Evolutionary conservation across 2,329 filamentous ascomycete species (phyloP).

Genomic region (Emmonsiellopsis sp.): DNA sequence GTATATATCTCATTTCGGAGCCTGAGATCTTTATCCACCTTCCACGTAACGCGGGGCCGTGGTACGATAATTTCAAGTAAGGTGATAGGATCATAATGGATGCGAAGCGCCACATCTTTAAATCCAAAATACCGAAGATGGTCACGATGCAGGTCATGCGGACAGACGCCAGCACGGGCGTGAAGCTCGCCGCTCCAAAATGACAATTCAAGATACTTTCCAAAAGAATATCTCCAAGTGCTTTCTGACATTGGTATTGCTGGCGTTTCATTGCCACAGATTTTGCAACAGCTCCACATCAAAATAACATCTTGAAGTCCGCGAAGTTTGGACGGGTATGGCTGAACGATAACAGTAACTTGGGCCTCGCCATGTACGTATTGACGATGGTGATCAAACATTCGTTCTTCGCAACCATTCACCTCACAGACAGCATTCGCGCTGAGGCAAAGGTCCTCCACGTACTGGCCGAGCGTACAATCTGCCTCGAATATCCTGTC

Average conservation of each 20-base stretch:
- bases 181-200: slow-evolving; percentile 87
- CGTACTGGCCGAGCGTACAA: slow-evolving; percentile 87
- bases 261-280: slow-evolving; percentile 82
- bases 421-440: slow-evolving; percentile 70
- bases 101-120: slow-evolving; percentile 71
- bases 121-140: slow-evolving; percentile 90
- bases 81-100: slow-evolving; percentile 89
- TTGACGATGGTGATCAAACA: slow-evolving; percentile 88
- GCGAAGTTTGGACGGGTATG: slow-evolving; percentile 55
- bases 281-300: slow-evolving; percentile 97
- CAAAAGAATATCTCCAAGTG: slow-evolving; percentile 97
- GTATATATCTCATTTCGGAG: slow-evolving; percentile 87
- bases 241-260: slow-evolving; percentile 85
- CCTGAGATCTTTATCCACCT: slow-evolving; percentile 84
- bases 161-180: slow-evolving; percentile 64
- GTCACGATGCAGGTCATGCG: slow-evolving; percentile 85
- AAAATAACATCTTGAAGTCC: slow-evolving; percentile 66
- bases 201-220: slow-evolving; percentile 93
- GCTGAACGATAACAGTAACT: slow-evolving; percentile 82
- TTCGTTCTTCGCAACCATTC: slow-evolving; percentile 76
- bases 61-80: slow-evolving; percentile 92
- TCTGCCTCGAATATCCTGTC: slow-evolving; percentile 66
- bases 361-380: slow-evolving; percentile 96
- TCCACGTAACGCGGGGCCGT: slow-evolving; percentile 85
- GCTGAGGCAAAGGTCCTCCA: slow-evolving; percentile 75